Evolutionary conservation across 1,139 yeast species (phyloP).

Genomic region (Sugiyamaella japonica): DNA sequence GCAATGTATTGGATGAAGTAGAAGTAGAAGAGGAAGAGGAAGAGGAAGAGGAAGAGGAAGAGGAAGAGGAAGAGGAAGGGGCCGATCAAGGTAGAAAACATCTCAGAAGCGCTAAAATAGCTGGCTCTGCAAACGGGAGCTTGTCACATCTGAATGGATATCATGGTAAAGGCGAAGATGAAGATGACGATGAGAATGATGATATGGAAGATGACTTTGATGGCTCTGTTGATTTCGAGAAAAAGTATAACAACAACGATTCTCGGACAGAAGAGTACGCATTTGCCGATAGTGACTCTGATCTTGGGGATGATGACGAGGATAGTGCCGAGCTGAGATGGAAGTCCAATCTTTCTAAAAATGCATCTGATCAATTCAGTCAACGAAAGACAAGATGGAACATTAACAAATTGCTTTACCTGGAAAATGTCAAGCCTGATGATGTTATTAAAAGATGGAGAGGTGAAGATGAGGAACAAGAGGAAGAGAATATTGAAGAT

Average conservation of each 20-base stretch:
- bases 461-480: slow-evolving; percentile 48
- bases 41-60: slow-evolving; percentile 46
- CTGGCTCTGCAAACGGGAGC: slow-evolving; percentile 39
- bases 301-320: slow-evolving; percentile 41
- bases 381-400: slow-evolving; percentile 61
- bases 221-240: slow-evolving; percentile 23
- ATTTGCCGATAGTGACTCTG: slow-evolving; percentile 49
- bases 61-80: slow-evolving; percentile 41
- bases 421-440: slow-evolving; percentile 70
- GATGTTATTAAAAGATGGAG: slow-evolving; percentile 81
- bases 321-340: slow-evolving; percentile 43
- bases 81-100: slow-evolving; percentile 33
- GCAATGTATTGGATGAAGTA: slow-evolving; percentile 43
- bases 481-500: slow-evolving; percentile 51
- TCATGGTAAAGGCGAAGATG: slow-evolving; percentile 44
- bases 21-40: slow-evolving; percentile 49
- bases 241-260: slow-evolving; percentile 21
- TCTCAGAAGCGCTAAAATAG: slow-evolving; percentile 37
- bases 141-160: slow-evolving; percentile 44
- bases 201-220: slow-evolving; percentile 26
- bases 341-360: slow-evolving; percentile 41
- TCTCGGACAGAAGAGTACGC: slow-evolving; percentile 39
- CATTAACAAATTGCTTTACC: slow-evolving; percentile 74
- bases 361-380: slow-evolving; percentile 36
- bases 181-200: slow-evolving; percentile 42